Percentiles rank a stretch among this genome's conserved stretches.
phyloP scores from a whole-genome alignment of 2,329 filamentous ascomycete species.

The Aciculosporium take region DNA sequence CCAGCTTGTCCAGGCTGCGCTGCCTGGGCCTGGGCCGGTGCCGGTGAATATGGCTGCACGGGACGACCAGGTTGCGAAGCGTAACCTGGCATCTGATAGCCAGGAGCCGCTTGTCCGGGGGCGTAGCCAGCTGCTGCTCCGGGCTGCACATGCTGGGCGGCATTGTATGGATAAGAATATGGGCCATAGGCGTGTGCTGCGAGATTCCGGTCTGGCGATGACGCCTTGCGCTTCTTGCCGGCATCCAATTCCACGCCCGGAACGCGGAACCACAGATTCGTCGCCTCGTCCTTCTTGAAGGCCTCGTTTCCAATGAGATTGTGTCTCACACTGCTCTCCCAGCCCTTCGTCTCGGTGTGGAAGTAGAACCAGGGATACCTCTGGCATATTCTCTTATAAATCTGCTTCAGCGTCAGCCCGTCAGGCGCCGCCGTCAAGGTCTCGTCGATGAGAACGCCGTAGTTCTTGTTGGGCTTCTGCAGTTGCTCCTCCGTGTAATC shows the following conservation, averaged over 20 bases:
- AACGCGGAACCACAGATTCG: conserved; percentile 42
- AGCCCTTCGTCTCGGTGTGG: conserved; percentile 46
- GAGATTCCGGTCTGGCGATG: conserved; percentile 34
- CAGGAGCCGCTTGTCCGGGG: conserved; percentile 19
- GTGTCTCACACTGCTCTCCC: conserved; percentile 51
- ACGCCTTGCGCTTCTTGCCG: conserved; percentile 44
- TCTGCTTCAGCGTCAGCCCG: conserved; percentile 45
- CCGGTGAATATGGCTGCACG: conserved; percentile 14
- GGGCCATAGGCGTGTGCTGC: conserved; percentile 24
- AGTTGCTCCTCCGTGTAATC: conserved; percentile 45
- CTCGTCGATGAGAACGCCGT: conserved; percentile 46
- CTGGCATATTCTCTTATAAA: conserved; percentile 46
- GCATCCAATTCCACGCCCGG: conserved; percentile 44
- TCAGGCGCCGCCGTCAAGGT: conserved; percentile 39
- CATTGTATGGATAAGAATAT: conserved; percentile 21
- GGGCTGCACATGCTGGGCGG: conserved; percentile 20
- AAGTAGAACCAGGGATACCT: conserved; percentile 47
- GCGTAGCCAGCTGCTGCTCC: conserved; percentile 18
- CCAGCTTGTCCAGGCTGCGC: conserved; percentile 15
- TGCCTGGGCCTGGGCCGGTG: conserved; percentile 3
- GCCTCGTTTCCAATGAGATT: conserved; percentile 49
- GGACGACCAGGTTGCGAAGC: conserved; percentile 17
- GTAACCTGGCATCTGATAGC: conserved; percentile 22
- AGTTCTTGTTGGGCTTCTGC: conserved; percentile 48
- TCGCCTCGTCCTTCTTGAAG: conserved; percentile 43